These are phyloP conservation scores for Fusarium avenaceum DNA, from an alignment of 2,329 filamentous ascomycete species.

Conservation along the genomic window DNA sequence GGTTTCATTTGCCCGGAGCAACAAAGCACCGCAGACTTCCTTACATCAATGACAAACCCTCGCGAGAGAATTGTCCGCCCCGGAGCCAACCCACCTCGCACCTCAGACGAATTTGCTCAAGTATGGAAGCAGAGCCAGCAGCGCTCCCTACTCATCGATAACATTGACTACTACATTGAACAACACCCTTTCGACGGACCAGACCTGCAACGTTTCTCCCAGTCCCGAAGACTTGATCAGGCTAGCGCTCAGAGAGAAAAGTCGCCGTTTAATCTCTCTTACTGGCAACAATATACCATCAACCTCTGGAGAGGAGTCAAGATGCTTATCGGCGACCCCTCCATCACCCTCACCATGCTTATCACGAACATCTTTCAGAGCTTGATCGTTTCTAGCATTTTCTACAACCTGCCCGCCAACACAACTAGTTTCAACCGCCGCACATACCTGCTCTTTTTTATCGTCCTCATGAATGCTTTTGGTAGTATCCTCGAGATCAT, in stretches of 20 bases:
- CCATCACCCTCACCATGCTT: constrained; percentile 40
- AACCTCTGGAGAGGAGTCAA: constrained; percentile 32
- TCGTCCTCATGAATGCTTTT: constrained; percentile 41
- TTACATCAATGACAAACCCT: constrained; percentile 65
- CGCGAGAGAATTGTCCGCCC: constrained; percentile 51
- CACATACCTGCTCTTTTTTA: constrained; percentile 33
- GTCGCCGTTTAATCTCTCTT: constrained; percentile 39
- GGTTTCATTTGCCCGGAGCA: constrained; percentile 69
- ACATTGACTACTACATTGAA: constrained; percentile 50
- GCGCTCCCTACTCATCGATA: constrained; percentile 46
- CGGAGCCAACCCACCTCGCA: constrained; percentile 52
- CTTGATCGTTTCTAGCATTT: constrained; percentile 36
- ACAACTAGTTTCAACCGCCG: constrained; percentile 33
- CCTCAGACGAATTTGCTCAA: constrained; percentile 54
- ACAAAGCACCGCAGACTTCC: constrained; percentile 78
- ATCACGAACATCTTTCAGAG: constrained; percentile 36
- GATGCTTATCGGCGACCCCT: constrained; percentile 29
- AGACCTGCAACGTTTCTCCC: constrained; percentile 39
- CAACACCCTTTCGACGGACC: constrained; percentile 44
- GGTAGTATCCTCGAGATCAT: constrained; percentile 41
- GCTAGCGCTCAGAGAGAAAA: constrained; percentile 17
- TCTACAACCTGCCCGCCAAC: constrained; percentile 28
- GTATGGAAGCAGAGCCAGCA: constrained; percentile 50
- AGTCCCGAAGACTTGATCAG: constrained; percentile 40
- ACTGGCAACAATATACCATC: constrained; percentile 17